These are phyloP conservation scores for Colletotrichum falcatum DNA, from an alignment of 2,329 filamentous ascomycete species.

Conservation along the genomic window DNA sequence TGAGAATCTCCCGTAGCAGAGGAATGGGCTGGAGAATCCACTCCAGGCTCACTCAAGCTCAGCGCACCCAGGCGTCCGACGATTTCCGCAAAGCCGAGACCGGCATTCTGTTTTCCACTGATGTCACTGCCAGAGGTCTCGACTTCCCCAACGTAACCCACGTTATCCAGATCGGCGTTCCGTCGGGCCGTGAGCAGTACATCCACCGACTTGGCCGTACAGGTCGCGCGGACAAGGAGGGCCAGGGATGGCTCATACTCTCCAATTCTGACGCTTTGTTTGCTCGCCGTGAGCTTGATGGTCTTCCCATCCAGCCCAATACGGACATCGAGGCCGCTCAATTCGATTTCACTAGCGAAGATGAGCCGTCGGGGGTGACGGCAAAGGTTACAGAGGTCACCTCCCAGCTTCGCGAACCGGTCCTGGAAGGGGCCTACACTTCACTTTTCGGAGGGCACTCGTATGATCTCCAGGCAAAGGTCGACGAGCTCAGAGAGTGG, in stretches of 20 bases:
- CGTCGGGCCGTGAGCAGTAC: slow-evolving; percentile 75
- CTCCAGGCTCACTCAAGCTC: slow-evolving; percentile 77
- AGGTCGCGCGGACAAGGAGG: slow-evolving; percentile 78
- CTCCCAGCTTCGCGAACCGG: slow-evolving; percentile 47
- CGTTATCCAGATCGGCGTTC: slow-evolving; percentile 78
- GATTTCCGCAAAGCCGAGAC: slow-evolving; percentile 73
- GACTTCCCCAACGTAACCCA: slow-evolving; percentile 86
- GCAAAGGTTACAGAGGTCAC: slow-evolving; percentile 51
- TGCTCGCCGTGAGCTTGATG: slow-evolving; percentile 64
- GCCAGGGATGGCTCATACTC: slow-evolving; percentile 77
- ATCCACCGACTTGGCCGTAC: slow-evolving; percentile 84
- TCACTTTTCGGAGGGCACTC: slow-evolving; percentile 66
- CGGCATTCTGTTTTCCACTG: slow-evolving; percentile 80
- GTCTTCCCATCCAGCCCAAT: slow-evolving; percentile 71
- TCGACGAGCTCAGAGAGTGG: slow-evolving; percentile 67
- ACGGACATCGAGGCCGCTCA: slow-evolving; percentile 62
- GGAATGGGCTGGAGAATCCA: slow-evolving; percentile 75
- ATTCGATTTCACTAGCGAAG: slow-evolving; percentile 58
- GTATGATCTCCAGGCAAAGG: slow-evolving; percentile 51
- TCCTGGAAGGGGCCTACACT: slow-evolving; percentile 61
- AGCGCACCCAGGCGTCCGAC: slow-evolving; percentile 78
- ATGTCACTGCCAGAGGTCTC: slow-evolving; percentile 86
- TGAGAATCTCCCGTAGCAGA: slow-evolving; percentile 54
- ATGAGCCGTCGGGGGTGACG: slow-evolving; percentile 47
- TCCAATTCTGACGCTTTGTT: slow-evolving; percentile 63